phyloP scores from a whole-genome alignment of 2,329 filamentous ascomycete genomes.

The Aspergillus sp. region DNA sequence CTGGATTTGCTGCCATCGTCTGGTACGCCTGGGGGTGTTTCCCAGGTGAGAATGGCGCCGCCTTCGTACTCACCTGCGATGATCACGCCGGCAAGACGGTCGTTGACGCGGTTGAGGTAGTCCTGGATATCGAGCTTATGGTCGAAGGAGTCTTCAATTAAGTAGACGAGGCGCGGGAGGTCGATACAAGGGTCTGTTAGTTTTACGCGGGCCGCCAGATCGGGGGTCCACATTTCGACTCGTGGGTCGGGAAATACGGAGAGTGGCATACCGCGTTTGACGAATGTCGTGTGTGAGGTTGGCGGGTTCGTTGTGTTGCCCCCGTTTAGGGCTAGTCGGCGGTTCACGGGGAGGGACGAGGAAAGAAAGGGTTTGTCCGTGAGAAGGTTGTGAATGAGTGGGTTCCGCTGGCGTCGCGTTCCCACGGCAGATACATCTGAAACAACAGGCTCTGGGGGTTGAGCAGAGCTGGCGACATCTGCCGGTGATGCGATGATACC shows the following conservation, averaged over 20 bases:
- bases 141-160: conserved; percentile 91
- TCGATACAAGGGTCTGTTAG: conserved; percentile 77
- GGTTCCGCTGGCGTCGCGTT: conserved; percentile 62
- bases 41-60: conserved; percentile 91
- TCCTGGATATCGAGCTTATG: conserved; percentile 73
- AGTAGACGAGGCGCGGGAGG: conserved; percentile 67
- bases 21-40: conserved; percentile 56
- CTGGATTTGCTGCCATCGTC: conserved; percentile 48
- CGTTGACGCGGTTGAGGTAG: conserved; percentile 72
- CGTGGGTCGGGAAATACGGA: conserved; percentile 70
- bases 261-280: conserved; percentile 85
- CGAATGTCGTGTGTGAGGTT: conserved; percentile 62
- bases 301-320: conserved; percentile 25
- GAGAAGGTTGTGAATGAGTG: conserved; percentile 87
- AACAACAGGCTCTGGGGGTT: conserved; percentile 16
- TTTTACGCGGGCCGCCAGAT: conserved; percentile 53
- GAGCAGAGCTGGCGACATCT: conserved; percentile 61
- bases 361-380: conserved; percentile 92
- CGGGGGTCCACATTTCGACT: conserved; percentile 58
- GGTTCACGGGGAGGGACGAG: conserved; percentile 72
- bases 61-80: conserved; percentile 96
- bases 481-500: conserved; percentile 79
- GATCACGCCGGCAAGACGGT: conserved; percentile 80
- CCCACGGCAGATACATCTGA: conserved; percentile 41
- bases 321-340: conserved; percentile 42